These are phyloP conservation scores for Echinosophora koreensis DNA, from an alignment of 306 rosid species.

Conservation along the genomic window DNA sequence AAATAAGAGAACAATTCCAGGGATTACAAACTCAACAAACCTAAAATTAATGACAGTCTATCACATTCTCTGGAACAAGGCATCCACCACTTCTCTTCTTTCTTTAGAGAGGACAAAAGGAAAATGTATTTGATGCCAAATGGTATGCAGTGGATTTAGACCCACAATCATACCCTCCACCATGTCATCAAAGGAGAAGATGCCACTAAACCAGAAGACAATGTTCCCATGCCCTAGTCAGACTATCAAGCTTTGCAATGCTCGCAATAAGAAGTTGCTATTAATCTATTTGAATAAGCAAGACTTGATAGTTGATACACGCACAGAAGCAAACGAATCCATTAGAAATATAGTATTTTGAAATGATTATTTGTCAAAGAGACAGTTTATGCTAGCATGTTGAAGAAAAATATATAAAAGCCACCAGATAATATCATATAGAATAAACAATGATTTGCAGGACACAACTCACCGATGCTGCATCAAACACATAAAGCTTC, in stretches of 20 bases:
- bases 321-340: background rate
- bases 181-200: background rate
- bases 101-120: background rate
- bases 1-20: conserved; percentile 42
- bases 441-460: conserved; percentile 5
- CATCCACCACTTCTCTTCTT: background rate
- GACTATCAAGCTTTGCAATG: conserved; percentile 1
- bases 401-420: conserved; percentile 19
- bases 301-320: conserved; percentile 9
- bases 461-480: conserved; percentile 73
- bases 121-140: background rate
- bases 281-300: conserved; percentile 22
- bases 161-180: background rate
- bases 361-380: background rate
- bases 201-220: background rate
- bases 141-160: background rate
- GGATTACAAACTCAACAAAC: conserved; percentile 35
- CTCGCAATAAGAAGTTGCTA: background rate
- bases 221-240: background rate
- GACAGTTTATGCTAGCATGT: background rate
- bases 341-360: background rate
- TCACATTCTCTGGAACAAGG: conserved; percentile 8
- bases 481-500: conserved; percentile 80
- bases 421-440: conserved; percentile 1
- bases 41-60: conserved; percentile 1